Percentiles rank a stretch among this genome's conserved stretches.
These are phyloP conservation scores for Boechera stricta DNA, from an alignment of 345 rosid genomes.

Conservation along the genomic window DNA sequence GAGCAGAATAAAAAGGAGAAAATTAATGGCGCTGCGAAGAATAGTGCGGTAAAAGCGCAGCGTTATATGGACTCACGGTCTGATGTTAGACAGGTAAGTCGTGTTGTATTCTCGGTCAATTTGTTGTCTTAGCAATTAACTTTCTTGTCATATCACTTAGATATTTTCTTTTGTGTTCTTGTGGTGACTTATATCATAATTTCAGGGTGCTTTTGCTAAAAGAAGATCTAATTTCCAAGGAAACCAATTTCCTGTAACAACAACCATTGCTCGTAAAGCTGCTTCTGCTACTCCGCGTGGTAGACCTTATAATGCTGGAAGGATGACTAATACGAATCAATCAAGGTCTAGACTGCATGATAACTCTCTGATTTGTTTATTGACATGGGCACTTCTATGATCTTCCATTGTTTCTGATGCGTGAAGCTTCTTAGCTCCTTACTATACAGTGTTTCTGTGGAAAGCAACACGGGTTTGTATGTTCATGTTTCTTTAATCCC, in stretches of 20 bases:
- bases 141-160: too few species aligned
- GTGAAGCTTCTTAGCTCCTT: slow-evolving; percentile 24
- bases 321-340: slow-evolving; percentile 51
- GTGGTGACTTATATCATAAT: neutral
- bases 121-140: neutral
- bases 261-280: slow-evolving; percentile 61
- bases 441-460: neutral
- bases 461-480: slow-evolving; percentile 1
- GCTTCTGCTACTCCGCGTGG: slow-evolving; percentile 55
- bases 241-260: slow-evolving; percentile 66
- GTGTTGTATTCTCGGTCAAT: neutral
- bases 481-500: neutral
- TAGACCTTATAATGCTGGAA: slow-evolving; percentile 58
- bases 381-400: neutral
- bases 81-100: slow-evolving; percentile 77
- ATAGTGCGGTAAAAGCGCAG: slow-evolving; percentile 51
- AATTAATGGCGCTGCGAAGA: slow-evolving; percentile 52
- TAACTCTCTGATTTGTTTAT: slow-evolving; percentile 17
- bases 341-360: slow-evolving; percentile 62
- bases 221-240: slow-evolving; percentile 73
- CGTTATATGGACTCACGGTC: slow-evolving; percentile 69
- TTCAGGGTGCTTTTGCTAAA: slow-evolving; percentile 78
- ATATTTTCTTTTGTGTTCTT: neutral
- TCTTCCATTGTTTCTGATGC: neutral
- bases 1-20: slow-evolving; percentile 67